Conservation (phyloP, 2,329 filamentous ascomycete genomes). For the Beauveria asiatica region DNA sequence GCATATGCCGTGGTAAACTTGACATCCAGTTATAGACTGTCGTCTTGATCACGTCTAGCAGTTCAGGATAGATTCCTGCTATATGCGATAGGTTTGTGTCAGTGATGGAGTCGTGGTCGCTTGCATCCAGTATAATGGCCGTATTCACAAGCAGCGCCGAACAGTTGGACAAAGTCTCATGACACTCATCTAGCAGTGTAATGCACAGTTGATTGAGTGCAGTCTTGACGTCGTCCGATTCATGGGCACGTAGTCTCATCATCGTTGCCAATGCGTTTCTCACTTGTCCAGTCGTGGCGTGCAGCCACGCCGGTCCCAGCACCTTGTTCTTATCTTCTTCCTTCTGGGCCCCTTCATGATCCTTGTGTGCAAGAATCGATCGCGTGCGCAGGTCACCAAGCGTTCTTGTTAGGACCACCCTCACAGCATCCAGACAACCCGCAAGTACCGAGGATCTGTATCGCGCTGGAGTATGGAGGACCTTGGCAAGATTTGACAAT, state of each 20-base stretch:
- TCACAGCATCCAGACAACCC: conserved; percentile 50
- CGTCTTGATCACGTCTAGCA: conserved; percentile 57
- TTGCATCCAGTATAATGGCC: conserved; percentile 58
- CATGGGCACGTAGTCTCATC: conserved; percentile 64
- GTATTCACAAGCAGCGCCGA: conserved; percentile 70
- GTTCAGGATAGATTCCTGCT: conserved; percentile 50
- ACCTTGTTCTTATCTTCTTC: conserved; percentile 24
- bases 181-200: conserved; percentile 69
- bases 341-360: conserved; percentile 18
- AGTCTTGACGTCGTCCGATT: conserved; percentile 57
- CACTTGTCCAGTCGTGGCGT: conserved; percentile 70
- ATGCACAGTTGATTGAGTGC: conserved; percentile 66
- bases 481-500: conserved; percentile 69
- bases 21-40: conserved; percentile 74
- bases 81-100: conserved; percentile 52
- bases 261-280: conserved; percentile 74
- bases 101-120: conserved; percentile 31
- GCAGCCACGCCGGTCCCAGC: conserved; percentile 58
- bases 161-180: conserved; percentile 61
- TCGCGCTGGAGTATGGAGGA: conserved; percentile 59
- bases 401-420: conserved; percentile 43
- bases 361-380: conserved; percentile 31
- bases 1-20: conserved; percentile 74
- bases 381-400: conserved; percentile 50
- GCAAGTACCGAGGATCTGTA: conserved; percentile 52